A percentile compares a stretch with the other conserved stretches of the same genome.
These are phyloP conservation scores for Solanum ahanhuiri DNA, from an alignment of 257 asterid genomes.

Conservation along the genomic window DNA sequence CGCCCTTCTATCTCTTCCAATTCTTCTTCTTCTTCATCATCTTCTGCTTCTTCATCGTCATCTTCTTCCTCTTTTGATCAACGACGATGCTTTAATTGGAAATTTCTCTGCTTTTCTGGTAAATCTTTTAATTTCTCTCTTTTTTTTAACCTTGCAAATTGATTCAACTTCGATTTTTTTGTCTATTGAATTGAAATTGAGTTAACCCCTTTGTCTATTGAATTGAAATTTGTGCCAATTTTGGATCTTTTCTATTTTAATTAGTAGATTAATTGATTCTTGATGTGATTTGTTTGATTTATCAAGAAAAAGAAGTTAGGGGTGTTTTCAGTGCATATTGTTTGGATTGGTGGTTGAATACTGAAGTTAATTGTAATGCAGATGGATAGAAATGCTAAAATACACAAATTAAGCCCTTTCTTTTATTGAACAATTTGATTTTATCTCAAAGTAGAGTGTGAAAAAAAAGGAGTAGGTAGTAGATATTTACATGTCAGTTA, in stretches of 20 bases:
- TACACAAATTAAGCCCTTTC: neutral
- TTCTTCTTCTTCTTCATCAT: conserved; percentile 30
- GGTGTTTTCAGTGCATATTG: neutral
- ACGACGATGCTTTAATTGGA: conserved; percentile 11
- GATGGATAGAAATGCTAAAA: neutral
- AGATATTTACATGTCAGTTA: neutral
- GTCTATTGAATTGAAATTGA: neutral
- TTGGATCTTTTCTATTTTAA: neutral
- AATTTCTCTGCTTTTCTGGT: conserved; percentile 39
- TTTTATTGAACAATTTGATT: neutral
- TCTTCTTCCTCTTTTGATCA: conserved; percentile 19
- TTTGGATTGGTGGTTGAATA: neutral
- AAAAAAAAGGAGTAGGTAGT: neutral
- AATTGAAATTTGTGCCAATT: neutral
- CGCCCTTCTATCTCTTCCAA: conserved; percentile 18
- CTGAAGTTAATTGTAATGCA: neutral
- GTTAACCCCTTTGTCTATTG: neutral
- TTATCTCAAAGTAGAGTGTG: neutral
- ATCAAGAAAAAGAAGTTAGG: neutral
- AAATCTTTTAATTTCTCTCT: conserved; percentile 3
- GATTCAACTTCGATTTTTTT: neutral
- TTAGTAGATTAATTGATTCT: neutral
- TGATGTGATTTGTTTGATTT: neutral
- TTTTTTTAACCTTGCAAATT: neutral
- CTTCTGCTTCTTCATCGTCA: conserved; percentile 14